phyloP scores from a whole-genome alignment of 148 eudicot genomes.

The Rhododendron mucronatum region DNA sequence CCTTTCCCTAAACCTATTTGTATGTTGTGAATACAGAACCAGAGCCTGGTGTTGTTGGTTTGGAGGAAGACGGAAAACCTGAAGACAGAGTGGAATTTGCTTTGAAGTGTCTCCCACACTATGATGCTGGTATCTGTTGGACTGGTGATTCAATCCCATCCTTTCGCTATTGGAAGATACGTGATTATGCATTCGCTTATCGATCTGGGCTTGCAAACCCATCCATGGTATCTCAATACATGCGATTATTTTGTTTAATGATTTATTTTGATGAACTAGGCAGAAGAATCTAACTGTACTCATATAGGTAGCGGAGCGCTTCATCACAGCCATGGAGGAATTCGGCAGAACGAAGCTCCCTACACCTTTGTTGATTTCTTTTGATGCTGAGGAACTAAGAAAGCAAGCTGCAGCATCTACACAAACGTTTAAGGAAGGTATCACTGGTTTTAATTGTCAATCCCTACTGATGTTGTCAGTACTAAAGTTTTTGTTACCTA shows the following conservation, averaged over 20 bases:
- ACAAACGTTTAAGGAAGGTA: conserved; percentile 85
- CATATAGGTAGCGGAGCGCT: conserved; percentile 76
- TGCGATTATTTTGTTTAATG: background rate
- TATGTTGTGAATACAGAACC: conserved; percentile 44
- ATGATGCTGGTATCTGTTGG: conserved; percentile 57
- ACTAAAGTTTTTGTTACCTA: background rate
- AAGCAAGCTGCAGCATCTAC: conserved; percentile 96
- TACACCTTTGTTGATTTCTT: conserved; percentile 69
- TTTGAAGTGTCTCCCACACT: conserved; percentile 56
- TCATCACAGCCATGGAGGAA: conserved; percentile 74
- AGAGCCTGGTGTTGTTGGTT: conserved; percentile 44
- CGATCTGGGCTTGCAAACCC: conserved; percentile 69
- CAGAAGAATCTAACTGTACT: background rate
- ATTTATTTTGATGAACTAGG: background rate
- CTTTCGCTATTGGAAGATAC: conserved; percentile 90
- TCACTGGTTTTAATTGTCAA: conserved; percentile 4
- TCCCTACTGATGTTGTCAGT: background rate
- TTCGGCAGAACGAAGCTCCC: conserved; percentile 64
- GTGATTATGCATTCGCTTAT: conserved; percentile 90
- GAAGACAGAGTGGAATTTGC: conserved; percentile 73
- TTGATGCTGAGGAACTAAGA: conserved; percentile 66
- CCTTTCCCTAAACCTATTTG: background rate
- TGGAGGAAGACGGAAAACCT: conserved; percentile 69
- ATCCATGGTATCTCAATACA: conserved; percentile 44
- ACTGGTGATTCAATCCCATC: conserved; percentile 37